A percentile compares a stretch with the other conserved stretches of the same genome.
phyloP scores from a whole-genome alignment of 345 rosid species.

The Gossypium anomalum region DNA sequence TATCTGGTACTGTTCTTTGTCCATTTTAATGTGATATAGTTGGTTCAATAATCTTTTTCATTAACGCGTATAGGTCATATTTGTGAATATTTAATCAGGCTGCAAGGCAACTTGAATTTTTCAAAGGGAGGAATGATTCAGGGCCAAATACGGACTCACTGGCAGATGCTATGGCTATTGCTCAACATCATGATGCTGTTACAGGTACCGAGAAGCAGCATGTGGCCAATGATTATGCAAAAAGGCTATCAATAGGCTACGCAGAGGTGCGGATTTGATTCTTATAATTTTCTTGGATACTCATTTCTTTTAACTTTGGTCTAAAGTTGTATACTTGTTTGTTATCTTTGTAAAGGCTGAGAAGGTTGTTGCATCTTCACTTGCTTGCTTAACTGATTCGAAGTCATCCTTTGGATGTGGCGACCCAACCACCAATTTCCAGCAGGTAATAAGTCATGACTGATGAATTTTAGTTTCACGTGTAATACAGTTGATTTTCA shows the following conservation, averaged over 20 bases:
- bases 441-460: constrained; percentile 54
- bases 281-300: constrained; percentile 6
- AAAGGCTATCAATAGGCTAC: constrained; percentile 82
- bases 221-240: constrained; percentile 89
- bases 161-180: constrained; percentile 91
- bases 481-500: constrained; percentile 2
- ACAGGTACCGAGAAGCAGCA: constrained; percentile 90
- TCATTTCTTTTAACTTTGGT: constrained; percentile 1
- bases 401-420: constrained; percentile 26
- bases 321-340: background rate
- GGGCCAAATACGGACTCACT: constrained; percentile 73
- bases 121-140: constrained; percentile 56
- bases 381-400: constrained; percentile 61
- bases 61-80: constrained; percentile 12
- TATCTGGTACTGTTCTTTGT: constrained; percentile 57
- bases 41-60: background rate
- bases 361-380: constrained; percentile 70
- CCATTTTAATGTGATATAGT: constrained; percentile 1
- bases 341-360: constrained; percentile 57
- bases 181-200: constrained; percentile 98
- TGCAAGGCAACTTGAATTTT: constrained; percentile 89
- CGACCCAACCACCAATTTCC: constrained; percentile 41
- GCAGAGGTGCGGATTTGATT: constrained; percentile 51
- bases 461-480: constrained; percentile 6
- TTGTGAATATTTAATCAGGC: constrained; percentile 42